phyloP scores from a whole-genome alignment of 2,329 filamentous ascomycete species.

The Penicillium crustosum region DNA sequence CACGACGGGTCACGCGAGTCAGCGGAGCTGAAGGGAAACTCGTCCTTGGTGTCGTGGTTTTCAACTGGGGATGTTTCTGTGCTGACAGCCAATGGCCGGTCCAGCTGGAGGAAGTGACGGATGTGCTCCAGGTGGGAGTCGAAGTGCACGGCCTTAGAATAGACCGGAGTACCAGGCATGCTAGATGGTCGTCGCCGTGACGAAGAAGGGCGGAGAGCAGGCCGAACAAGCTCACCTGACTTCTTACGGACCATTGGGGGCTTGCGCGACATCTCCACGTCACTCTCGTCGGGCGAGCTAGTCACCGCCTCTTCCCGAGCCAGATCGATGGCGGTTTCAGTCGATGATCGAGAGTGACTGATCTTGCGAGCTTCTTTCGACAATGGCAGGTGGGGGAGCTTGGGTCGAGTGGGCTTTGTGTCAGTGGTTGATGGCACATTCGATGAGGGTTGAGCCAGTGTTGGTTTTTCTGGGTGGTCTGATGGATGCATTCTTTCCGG shows the following conservation, averaged over 20 bases:
- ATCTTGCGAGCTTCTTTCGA: constrained; percentile 60
- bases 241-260: constrained; percentile 97
- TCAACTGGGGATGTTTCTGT: constrained; percentile 90
- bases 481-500: constrained; percentile 27
- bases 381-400: constrained; percentile 42
- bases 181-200: constrained; percentile 79
- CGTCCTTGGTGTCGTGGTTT: constrained; percentile 77
- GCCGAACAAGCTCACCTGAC: constrained; percentile 92
- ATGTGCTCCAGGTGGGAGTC: constrained; percentile 96
- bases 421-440: constrained; percentile 29
- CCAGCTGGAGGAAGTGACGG: constrained; percentile 89
- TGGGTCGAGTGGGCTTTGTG: constrained; percentile 3
- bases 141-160: constrained; percentile 96
- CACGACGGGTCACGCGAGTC: constrained; percentile 56
- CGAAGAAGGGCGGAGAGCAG: constrained; percentile 77
- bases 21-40: constrained; percentile 75
- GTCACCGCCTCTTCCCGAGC: constrained; percentile 44
- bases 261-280: constrained; percentile 66
- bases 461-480: constrained; percentile 12
- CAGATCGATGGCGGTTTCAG: constrained; percentile 54
- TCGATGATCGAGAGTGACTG: constrained; percentile 60
- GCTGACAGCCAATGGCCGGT: constrained; percentile 92
- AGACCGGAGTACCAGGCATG: constrained; percentile 96
- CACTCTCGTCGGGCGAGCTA: constrained; percentile 47
- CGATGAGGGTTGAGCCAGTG: constrained; percentile 19